A percentile compares a stretch with the other conserved stretches of the same genome.
These are phyloP conservation scores for Cylindrotheca fusiformis DNA, from an alignment of 108 stramenopile genomes.

Conservation along the genomic window DNA sequence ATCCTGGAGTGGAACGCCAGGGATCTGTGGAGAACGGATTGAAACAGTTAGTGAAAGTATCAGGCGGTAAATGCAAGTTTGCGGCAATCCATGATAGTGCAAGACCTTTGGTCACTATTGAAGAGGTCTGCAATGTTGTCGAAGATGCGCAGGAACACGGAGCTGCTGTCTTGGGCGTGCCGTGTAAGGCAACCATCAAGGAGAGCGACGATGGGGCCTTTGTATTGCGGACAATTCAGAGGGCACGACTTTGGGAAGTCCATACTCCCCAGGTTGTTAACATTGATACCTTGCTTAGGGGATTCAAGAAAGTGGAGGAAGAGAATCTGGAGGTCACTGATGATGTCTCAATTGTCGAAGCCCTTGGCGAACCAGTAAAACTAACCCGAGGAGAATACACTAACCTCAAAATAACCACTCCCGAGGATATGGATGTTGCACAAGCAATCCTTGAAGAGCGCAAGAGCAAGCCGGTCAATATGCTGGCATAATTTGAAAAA, in stretches of 20 bases:
- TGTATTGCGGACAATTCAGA: slow-evolving; percentile 79
- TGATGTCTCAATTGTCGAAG: slow-evolving; percentile 94
- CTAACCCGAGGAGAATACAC: slow-evolving; percentile 94
- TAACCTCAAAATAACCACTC: slow-evolving; percentile 95
- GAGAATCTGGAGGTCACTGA: slow-evolving; percentile 91
- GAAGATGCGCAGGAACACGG: slow-evolving; percentile 71
- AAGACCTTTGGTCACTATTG: slow-evolving; percentile 87
- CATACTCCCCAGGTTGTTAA: slow-evolving; percentile 91
- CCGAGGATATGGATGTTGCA: slow-evolving; percentile 94
- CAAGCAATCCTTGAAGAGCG: slow-evolving; percentile 77
- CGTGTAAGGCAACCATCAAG: slow-evolving; percentile 96
- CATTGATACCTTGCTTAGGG: slow-evolving; percentile 70
- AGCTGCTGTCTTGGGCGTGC: slow-evolving; percentile 93
- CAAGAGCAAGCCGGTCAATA: slow-evolving; percentile 24
- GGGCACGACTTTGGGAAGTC: slow-evolving; percentile 90
- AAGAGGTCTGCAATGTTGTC: slow-evolving; percentile 72
- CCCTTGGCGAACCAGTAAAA: slow-evolving; percentile 88
- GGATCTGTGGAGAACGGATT: slow-evolving; percentile 92
- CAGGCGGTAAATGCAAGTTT: slow-evolving; percentile 41
- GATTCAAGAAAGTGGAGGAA: slow-evolving; percentile 76
- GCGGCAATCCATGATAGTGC: slow-evolving; percentile 93
- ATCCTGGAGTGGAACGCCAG: slow-evolving; percentile 91
- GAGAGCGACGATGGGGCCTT: slow-evolving; percentile 80
- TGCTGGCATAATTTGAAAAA: slow-evolving; percentile 12
- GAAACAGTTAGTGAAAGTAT: slow-evolving; percentile 50